These are phyloP conservation scores for Capsaspora owczarzaki DNA, from an alignment of 78 protist genomes.

Conservation along the genomic window DNA sequence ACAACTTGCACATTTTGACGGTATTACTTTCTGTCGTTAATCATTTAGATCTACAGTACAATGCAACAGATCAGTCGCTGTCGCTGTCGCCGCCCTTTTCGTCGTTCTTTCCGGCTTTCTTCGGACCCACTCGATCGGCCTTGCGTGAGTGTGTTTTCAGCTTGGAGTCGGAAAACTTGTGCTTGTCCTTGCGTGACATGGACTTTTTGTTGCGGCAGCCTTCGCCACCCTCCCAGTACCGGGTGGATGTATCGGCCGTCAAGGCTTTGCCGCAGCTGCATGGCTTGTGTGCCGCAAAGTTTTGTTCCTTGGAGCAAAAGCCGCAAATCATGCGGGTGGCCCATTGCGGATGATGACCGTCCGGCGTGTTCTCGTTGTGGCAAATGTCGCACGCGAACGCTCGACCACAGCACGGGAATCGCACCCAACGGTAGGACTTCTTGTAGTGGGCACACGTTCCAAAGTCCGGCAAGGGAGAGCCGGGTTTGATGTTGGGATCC, in stretches of 20 bases:
- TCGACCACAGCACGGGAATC: background rate
- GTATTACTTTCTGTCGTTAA: too few species aligned
- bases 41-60: too few species aligned
- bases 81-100: too few species aligned
- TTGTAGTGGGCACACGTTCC: background rate
- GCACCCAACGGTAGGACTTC: background rate
- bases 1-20: too few species aligned
- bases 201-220: background rate
- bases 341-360: background rate
- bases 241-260: background rate
- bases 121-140: background rate
- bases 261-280: background rate
- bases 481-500: background rate
- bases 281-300: background rate
- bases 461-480: background rate
- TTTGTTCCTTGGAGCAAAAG: background rate
- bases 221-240: background rate
- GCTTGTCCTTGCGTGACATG: background rate
- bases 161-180: background rate
- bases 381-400: constrained; percentile 3
- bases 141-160: background rate
- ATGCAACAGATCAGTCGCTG: too few species aligned
- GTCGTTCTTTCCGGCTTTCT: too few species aligned
- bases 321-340: background rate
- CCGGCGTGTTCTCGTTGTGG: background rate